phyloP scores from a whole-genome alignment of 768 basidiomycete genomes.

The Lactarius sp. region DNA sequence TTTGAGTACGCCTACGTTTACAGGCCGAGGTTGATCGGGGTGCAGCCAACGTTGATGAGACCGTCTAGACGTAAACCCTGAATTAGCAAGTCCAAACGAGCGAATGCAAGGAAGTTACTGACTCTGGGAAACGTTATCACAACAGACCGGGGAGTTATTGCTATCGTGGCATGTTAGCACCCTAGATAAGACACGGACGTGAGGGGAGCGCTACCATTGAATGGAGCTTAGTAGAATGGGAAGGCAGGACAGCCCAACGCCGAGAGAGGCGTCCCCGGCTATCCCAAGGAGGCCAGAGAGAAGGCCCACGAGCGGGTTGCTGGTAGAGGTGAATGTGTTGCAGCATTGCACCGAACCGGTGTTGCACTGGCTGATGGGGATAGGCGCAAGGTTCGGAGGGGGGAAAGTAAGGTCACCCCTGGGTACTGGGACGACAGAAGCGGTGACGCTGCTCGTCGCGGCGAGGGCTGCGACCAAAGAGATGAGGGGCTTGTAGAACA shows the following conservation, averaged over 20 bases:
- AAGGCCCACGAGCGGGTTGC: not conserved
- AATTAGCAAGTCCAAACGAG: not conserved
- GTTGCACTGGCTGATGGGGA: not conserved
- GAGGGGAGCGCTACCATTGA: not conserved
- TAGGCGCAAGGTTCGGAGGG: not conserved
- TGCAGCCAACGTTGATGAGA: not conserved
- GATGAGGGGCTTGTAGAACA: not conserved
- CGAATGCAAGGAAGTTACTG: not conserved
- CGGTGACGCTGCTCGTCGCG: not conserved
- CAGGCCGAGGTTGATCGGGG: not conserved
- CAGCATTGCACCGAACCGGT: not conserved
- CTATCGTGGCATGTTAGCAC: not conserved
- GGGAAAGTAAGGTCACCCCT: too few species aligned
- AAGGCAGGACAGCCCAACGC: not conserved
- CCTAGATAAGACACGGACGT: not conserved
- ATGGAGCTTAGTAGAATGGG: not conserved
- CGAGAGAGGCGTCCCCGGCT: too few species aligned
- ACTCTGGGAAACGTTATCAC: not conserved
- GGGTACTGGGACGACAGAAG: not conserved
- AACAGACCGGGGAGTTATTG: not conserved
- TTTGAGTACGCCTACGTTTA: not conserved
- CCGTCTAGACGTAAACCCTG: not conserved
- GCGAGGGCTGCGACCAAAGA: not conserved
- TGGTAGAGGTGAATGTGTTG: not conserved
- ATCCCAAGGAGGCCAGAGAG: not conserved